A percentile compares a stretch with the other conserved stretches of the same genome.
Conservation (phyloP, 2,329 filamentous ascomycete genomes). For the Aspergillus floridensis region DNA sequence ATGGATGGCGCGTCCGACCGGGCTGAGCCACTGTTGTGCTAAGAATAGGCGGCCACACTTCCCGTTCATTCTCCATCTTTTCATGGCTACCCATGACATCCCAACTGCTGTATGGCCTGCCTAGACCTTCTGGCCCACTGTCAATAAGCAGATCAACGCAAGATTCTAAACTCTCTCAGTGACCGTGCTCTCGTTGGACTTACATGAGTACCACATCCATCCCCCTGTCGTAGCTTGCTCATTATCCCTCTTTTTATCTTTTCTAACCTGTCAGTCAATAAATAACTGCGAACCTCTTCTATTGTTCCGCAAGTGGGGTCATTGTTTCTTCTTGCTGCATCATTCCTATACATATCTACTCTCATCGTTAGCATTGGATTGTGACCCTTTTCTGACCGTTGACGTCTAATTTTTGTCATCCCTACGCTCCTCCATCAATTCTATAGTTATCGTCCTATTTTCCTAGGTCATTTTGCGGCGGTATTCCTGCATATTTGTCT, state of each 20-base stretch:
- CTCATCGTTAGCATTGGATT: neutral
- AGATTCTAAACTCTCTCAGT: slow-evolving; percentile 5
- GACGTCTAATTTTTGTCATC: neutral
- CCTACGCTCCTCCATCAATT: no score
- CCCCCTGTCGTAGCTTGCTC: neutral
- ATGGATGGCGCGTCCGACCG: slow-evolving; percentile 6
- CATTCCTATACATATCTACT: neutral
- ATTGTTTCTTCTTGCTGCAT: slow-evolving; percentile 2
- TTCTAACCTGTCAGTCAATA: neutral
- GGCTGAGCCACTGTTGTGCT: slow-evolving; percentile 9
- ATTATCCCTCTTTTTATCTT: neutral
- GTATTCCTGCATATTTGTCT: neutral
- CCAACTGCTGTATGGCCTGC: neutral
- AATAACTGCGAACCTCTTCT: neutral
- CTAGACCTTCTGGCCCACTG: slow-evolving; percentile 1
- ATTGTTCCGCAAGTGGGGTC: slow-evolving; percentile 1
- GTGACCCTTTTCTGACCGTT: neutral
- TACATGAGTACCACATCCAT: neutral
- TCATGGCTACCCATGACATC: neutral
- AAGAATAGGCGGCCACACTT: slow-evolving; percentile 18
- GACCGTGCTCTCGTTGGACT: neutral
- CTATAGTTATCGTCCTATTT: neutral
- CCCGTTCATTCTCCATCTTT: slow-evolving; percentile 11
- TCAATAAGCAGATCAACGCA: slow-evolving; percentile 12
- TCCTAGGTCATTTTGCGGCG: neutral